Evolutionary conservation across 2,329 filamentous ascomycete species (phyloP), one percentile per base, ranked within the genome.

Genomic region (Arthrobotrys musiformis): DNA sequence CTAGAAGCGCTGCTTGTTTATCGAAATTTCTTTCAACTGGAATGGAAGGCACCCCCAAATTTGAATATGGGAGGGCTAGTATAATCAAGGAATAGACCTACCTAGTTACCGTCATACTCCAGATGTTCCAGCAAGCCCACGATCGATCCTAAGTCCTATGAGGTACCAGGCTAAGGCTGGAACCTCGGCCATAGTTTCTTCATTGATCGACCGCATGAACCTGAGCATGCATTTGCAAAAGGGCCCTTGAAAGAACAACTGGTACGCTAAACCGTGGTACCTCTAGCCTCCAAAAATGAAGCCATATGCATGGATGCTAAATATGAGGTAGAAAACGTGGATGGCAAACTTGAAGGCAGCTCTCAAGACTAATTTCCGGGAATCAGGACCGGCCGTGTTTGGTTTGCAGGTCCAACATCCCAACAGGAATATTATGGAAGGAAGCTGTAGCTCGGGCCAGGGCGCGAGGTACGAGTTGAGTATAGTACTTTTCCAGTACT

Each of bases 381-480:
- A 75, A 30, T 68, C 17, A 46, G 70, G 70, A 68, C 56, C 63
- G 54, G 70, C 70, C 70, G 70, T 69, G 44, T 73, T 66, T 75
- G 56, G 56, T 73, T 66, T 75, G 56, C 44, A 63, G 19, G 15
- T 46, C 61, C 54, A 74, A 67, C 54, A 62, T 74, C 48, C 56
- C 46, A 69, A 63, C 54, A 63, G 46, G 54, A 68, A 62, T 62
- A 42, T 6, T 46, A 50, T 60, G 42, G 22, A 19, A 40, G 60
- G 19, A 24, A 44, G 44, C 17, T 58, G 19, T 26, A 58, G 54
- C 54, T 58, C 54, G 54, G 54, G 33, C 19, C 52, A 58, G 52
- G 52, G 33, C 33, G 19, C 9, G 15, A 58, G 54, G 9, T 35
- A 40, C 26, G 33, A 3, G 19, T 58, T 37, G 30, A 37, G 52